Evolutionary conservation across 345 rosid genomes (phyloP), one percentile per base, ranked within the genome.

Genomic region (Ceriops tagal): DNA sequence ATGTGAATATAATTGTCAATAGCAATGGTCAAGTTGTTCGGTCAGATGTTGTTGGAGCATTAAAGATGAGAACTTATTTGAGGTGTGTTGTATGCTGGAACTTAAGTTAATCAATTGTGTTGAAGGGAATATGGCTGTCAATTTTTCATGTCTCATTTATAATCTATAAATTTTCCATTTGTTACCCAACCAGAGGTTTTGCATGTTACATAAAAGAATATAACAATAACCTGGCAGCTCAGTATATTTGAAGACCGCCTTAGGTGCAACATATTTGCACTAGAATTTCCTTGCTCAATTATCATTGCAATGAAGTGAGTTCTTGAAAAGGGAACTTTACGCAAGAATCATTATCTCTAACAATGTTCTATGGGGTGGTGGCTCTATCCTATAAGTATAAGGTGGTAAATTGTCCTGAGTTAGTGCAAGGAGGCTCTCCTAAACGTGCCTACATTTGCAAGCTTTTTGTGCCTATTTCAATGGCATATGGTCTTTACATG

Each of bases 41-140:
- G 77, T 95, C 97, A 8, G 99, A 95, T 83, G 97, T 95, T 55
- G 96, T 91, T 63, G 99, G 97, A 71, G 99, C 97, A 18, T 73
- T 95, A 80, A 95, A 95, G 89, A 95, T 95, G 99, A 83, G 99
- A 79, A 88, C 97, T 24, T 92, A 87, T 78, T 77, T 95, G 78
- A 95, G 92, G 99, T 95, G 66, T 67, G 68, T 26, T 65, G 18
- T 37, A 35, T 10, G 3, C n/a, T 62, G 53, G 26, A 20, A 58
- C 39, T 57, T 7, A 63, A 20, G 19, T 35, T 7, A 3, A 28
- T 16, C 8, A 32, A 15, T 62, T 46, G 26, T 61, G 34, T 70
- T 27, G 21, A 53, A 53, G 19, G 26, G 22, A 30, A 4, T 26
- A 28, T 21, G 13, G 2, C n/a, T 62, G 47, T 27, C 49, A 46